Evolutionary conservation across 192 early-diverging fungal genomes (phyloP).

Genomic region (Coemansia sp.): DNA sequence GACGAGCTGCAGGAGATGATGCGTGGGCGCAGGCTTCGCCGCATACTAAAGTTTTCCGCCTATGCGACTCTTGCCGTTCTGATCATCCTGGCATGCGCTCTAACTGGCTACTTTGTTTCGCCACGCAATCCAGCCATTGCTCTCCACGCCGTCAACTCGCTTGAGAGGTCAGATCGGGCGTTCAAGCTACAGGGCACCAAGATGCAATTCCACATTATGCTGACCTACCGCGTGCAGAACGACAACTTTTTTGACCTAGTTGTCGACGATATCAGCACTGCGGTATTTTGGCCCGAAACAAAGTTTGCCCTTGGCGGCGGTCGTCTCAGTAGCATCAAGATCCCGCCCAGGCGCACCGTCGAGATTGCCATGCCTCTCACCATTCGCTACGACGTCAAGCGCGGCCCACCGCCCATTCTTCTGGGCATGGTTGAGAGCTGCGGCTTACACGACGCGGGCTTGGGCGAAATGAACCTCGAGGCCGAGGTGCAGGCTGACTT

Average conservation of each 20-base stretch:
- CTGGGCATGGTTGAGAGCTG: constrained; percentile 53
- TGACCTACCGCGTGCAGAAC: constrained; percentile 48
- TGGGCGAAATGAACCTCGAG: constrained; percentile 49
- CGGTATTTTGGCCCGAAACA: constrained; percentile 50
- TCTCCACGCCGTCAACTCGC: constrained; percentile 35
- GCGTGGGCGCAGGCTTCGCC: constrained; percentile 25
- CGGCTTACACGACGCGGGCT: constrained; percentile 42
- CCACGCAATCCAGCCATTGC: constrained; percentile 32
- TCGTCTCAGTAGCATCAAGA: constrained; percentile 36
- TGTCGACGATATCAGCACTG: constrained; percentile 47
- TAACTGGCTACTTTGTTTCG: constrained; percentile 36
- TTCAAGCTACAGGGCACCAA: constrained; percentile 49
- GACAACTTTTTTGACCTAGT: constrained; percentile 48
- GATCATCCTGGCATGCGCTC: constrained; percentile 22
- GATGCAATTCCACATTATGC: constrained; percentile 49
- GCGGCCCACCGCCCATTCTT: constrained; percentile 45
- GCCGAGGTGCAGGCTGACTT: constrained; percentile 46
- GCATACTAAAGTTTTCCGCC: constrained; percentile 24
- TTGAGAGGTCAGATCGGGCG: constrained; percentile 14
- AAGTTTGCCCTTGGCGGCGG: constrained; percentile 53
- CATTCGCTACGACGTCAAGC: constrained; percentile 48
- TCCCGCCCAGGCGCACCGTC: constrained; percentile 36
- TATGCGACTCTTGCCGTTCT: constrained; percentile 15
- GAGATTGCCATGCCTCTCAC: constrained; percentile 47
- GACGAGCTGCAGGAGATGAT: constrained; percentile 45